Evolutionary conservation across 2,329 filamentous ascomycete genomes (phyloP), one percentile per base, ranked within the genome.

Genomic region (Nothomitra cinnamomea): DNA sequence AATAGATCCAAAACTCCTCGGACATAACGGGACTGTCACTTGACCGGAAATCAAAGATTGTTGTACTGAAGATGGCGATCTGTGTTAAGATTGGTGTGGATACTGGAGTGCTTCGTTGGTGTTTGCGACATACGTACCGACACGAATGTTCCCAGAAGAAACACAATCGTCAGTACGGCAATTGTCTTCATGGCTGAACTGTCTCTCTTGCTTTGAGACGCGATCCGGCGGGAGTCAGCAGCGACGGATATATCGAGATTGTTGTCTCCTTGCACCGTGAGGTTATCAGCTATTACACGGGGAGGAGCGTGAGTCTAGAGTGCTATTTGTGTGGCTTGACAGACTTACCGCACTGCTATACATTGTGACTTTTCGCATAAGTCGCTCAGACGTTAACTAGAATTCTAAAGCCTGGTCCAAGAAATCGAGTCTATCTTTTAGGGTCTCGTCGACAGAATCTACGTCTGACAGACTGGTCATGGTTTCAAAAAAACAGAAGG

Each of bases 51-150:
- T 32, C 10, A 10, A 32, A 32, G 5, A 32, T 4, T 5, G 28
- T 5, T 10, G 28, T 32, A 10, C 28, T 32, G 10, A 32, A 32
- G 28, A 32, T 32, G 10, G 28, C 28, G n/a, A n/a, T n/a, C n/a
- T n/a, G n/a, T n/a, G n/a, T n/a, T n/a, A n/a, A n/a, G n/a, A 53
- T 80, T 79, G 58, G 73, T 69, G 65, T 88, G 85, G 38, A 19
- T 4, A 22, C 8, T 45, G 17, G n/a, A n/a, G n/a, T n/a, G n/a
- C n/a, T n/a, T n/a, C n/a, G n/a, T n/a, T n/a, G n/a, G n/a, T 21
- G 17, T 3, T n/a, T 25, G 8, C 28, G n/a, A 5, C 10, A 4
- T 32, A 35, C 45, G 2, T 35, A 49, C 45, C 1, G 45, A 24
- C 6, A 49, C 45, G 13, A 49, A 49, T 3, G 45, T 49, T 32